A percentile compares a stretch with the other conserved stretches of the same genome.
phyloP scores from a whole-genome alignment of 1,139 yeast species.

The Suhomyces maxii region DNA sequence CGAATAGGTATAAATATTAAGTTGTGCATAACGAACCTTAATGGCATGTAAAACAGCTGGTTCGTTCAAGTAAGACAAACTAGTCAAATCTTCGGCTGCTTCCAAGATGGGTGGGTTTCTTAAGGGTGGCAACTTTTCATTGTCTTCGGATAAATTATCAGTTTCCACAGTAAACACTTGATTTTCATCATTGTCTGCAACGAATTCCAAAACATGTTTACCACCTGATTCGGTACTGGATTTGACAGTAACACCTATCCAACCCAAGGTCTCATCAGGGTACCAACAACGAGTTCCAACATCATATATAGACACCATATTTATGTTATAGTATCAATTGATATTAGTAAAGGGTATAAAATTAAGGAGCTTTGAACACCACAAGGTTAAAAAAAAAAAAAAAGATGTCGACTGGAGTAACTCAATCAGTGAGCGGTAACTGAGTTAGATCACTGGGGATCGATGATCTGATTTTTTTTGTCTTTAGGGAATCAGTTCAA shows the following conservation, averaged over 20 bases:
- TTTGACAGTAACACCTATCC: slow-evolving; percentile 85
- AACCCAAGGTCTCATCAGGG: slow-evolving; percentile 83
- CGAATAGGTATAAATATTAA: slow-evolving; percentile 91
- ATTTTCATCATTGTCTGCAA: slow-evolving; percentile 59
- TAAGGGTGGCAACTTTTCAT: slow-evolving; percentile 69
- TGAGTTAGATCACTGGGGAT: too few relatives aligned
- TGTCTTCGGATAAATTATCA: slow-evolving; percentile 48
- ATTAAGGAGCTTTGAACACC: too few relatives aligned
- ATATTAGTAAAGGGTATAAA: too few relatives aligned
- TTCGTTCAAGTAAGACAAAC: slow-evolving; percentile 88
- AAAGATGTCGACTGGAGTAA: too few relatives aligned
- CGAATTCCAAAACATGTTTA: slow-evolving; percentile 59
- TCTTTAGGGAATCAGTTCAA: too few relatives aligned
- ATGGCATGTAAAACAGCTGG: slow-evolving; percentile 97
- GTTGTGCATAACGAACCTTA: slow-evolving; percentile 81
- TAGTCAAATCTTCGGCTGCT: slow-evolving; percentile 91
- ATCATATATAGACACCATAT: slow-evolving; percentile 32
- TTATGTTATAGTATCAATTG: background rate
- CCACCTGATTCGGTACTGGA: slow-evolving; percentile 51
- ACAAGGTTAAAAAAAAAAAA: too few relatives aligned
- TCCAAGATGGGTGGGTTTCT: slow-evolving; percentile 94
- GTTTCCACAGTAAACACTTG: slow-evolving; percentile 53
- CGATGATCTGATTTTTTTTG: too few relatives aligned
- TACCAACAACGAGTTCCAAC: slow-evolving; percentile 86
- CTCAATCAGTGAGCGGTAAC: too few relatives aligned